Base-by-base conservation (phyloP, 805 yeast genomes). In the Nakazawaea ambrosiae region DNA sequence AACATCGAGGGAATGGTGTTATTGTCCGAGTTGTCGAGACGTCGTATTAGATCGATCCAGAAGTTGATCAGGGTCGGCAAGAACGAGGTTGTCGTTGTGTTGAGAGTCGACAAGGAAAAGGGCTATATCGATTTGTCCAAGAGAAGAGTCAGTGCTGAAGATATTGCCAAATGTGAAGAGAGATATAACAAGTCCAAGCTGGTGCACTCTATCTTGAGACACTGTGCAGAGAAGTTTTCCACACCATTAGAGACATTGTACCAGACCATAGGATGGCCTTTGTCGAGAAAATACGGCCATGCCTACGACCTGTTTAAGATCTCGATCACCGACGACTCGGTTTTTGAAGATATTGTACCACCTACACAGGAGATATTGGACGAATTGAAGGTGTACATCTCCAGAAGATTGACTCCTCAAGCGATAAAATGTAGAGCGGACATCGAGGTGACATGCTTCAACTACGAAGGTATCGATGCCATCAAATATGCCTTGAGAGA, bases 1-100 rank as follows among this genome's bases (percentile, higher is more conserved):
- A 92, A 90, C 61, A 90, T 92, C 57, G 98, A 92, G 66, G 98
- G 98, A 55, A 92, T 92, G 98, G 95, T 92, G 41, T 70, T 92
- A 48, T 75, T 92, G 53, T 83, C 95, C 29, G 98, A 92, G 67
- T 75, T 92, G 51, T 89, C 97, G 26, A 85, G 98, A 76, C 87
- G 98, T 73, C 94, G 98, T 70, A 92, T 92, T 55, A 78, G 98
- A 63, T 87, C 97, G 37, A 92, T 92, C 57, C 98, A 92, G 66
- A 92, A 92, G 61, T 76, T 88, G 60, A 89, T 92, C 62, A 83
- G 97, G 68, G 97, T 92, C 46, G 98, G 98, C 48, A 87, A 94
- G 61, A 92, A 92, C 58, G 98, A 92, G 66, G 97, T 92, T 40
- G 98, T 90, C 24, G 97, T 92, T 43, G 98, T 92, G 8, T 72